Base-by-base conservation (phyloP, 208 protist species). In the Chromosphaera perkinsii region DNA sequence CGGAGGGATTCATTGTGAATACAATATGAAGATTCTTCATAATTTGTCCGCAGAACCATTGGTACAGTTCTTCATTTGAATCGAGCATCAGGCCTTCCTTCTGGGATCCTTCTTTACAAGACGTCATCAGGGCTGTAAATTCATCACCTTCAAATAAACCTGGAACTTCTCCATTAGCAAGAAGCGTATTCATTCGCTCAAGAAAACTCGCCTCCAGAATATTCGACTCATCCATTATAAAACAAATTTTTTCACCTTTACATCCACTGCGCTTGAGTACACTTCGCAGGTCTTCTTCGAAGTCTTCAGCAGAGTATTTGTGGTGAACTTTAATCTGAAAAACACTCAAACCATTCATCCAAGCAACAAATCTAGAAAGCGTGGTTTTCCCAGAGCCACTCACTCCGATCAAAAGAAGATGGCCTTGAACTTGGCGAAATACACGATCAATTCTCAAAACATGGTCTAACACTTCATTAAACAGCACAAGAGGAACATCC, bases 211-310 rank as follows among this genome's bases (percentile, higher is more conserved):
- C 84, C 70, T 97, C 88, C 63, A 99, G 81, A 4, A 97, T 91
- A 77, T 99, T 99, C 22, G 86, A 92, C 76, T 99, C 96, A 79
- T 99, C 96, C 77, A 99, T 97, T 42, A 99, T 89, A 82, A 99
- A 99, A 74, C 91, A 97, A 54, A 99, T 95, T 59, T 90, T 91
- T 81, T 97, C 94, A 29, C 92, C 86, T 68, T 92, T 84, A 76
- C 88, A 94, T 51, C 95, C 96, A 22, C 92, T 81, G 40, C 93
- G 89, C 14, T 85, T 86, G 66, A 99, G 80, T 22, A 99, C 78
- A 14, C 74, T 83, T 24, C 96, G 82, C 42, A 99, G 85, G 78
- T 99, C 97, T 10, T 92, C 81, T 67, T 98, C 95, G 77, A 99
- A 99, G 80, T 98, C 92, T 7, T 82, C 67, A 3, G 94, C 73